phyloP scores from a whole-genome alignment of 2,329 filamentous ascomycete genomes.

The Talaromyces verruculosus region DNA sequence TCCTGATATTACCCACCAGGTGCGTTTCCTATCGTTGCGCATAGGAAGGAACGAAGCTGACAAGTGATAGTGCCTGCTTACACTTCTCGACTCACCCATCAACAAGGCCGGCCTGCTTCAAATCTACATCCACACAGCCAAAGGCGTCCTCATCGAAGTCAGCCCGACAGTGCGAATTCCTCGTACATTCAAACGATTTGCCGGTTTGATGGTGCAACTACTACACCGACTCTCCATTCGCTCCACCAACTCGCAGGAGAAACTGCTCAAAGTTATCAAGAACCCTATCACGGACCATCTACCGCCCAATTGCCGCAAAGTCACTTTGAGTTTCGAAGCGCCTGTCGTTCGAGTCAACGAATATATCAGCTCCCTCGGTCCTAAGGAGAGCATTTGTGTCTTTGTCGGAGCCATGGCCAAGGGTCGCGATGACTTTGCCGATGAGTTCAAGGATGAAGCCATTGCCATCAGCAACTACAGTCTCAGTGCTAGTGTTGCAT shows the following conservation, averaged over 20 bases:
- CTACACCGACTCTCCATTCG: constrained; percentile 94
- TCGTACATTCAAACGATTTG: constrained; percentile 97
- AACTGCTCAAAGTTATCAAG: constrained; percentile 94
- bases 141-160: constrained; percentile 95
- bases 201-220: constrained; percentile 96
- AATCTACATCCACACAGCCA: constrained; percentile 97
- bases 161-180: constrained; percentile 97
- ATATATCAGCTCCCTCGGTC: constrained; percentile 75
- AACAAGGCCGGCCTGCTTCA: constrained; percentile 98
- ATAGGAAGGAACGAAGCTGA: neutral
- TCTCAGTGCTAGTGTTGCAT: constrained; percentile 93
- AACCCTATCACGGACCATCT: constrained; percentile 97
- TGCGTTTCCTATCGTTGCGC: constrained; percentile 41
- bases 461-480: constrained; percentile 99
- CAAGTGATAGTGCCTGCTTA: constrained; percentile 77
- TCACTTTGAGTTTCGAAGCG: constrained; percentile 92
- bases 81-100: constrained; percentile 93
- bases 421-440: constrained; percentile 91
- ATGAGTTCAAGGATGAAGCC: constrained; percentile 90
- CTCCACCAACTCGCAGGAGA: constrained; percentile 95
- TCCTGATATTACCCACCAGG: constrained; percentile 98
- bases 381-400: constrained; percentile 92
- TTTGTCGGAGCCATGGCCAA: constrained; percentile 99
- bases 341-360: constrained; percentile 83
- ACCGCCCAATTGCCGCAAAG: constrained; percentile 94